Conservation (phyloP, 2,329 filamentous ascomycete species). For the Penicillium sp. region DNA sequence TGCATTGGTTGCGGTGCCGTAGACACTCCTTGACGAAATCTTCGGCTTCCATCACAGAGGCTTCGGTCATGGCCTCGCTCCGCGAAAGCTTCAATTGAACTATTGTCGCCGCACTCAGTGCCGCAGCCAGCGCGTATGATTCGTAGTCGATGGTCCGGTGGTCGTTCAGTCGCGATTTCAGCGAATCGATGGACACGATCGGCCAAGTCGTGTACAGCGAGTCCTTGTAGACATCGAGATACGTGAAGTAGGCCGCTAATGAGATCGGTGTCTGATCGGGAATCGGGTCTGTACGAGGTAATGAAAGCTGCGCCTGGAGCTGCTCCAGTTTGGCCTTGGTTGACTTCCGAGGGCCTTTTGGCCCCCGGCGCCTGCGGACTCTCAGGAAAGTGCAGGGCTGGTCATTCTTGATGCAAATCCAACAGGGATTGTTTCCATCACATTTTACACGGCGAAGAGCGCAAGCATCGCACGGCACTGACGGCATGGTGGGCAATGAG, state of each 20-base stretch:
- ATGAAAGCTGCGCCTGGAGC: not conserved
- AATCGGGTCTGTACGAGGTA: not conserved
- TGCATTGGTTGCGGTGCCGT: constrained; percentile 4
- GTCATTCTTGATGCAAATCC: constrained; percentile 13
- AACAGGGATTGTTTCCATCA: constrained; percentile 17
- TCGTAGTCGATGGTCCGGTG: not conserved
- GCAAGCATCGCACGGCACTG: constrained; percentile 11
- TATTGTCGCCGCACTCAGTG: constrained; percentile 8
- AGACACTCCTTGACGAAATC: constrained; percentile 10
- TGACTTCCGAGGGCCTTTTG: constrained; percentile 8
- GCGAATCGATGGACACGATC: constrained; percentile 8
- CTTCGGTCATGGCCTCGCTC: not conserved
- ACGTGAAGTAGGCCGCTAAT: not conserved
- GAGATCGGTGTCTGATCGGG: not conserved
- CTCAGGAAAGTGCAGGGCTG: constrained; percentile 16
- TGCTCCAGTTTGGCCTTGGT: constrained; percentile 9
- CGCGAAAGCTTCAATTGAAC: constrained; percentile 8
- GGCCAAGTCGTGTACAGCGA: constrained; percentile 12
- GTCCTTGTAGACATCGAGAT: constrained; percentile 10
- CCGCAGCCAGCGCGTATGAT: constrained; percentile 9
- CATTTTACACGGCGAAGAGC: constrained; percentile 16
- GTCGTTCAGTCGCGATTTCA: constrained; percentile 6
- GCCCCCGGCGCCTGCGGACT: constrained; percentile 15
- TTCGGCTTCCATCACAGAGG: not conserved
- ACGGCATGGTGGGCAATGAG: not conserved